A percentile compares a stretch with the other conserved stretches of the same genome.
phyloP scores from a whole-genome alignment of 2,329 filamentous ascomycete genomes.

The Dactylonectria estremocensis region DNA sequence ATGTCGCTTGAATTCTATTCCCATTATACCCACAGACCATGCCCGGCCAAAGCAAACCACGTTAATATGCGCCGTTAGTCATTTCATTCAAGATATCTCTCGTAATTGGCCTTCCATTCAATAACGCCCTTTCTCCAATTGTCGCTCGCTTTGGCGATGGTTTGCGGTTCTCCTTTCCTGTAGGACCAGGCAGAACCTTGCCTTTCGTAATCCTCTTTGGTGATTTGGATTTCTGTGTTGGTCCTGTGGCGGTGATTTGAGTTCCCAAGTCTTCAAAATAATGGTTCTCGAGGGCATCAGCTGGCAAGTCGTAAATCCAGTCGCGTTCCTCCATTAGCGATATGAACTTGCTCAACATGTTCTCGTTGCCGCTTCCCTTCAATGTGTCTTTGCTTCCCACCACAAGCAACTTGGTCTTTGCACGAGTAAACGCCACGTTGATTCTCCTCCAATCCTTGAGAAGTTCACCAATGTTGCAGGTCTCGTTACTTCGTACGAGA shows the following conservation, averaged over 20 bases:
- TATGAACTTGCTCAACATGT: conserved; percentile 84
- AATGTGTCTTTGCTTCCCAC: conserved; percentile 87
- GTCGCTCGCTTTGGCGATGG: conserved; percentile 69
- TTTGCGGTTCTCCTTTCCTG: conserved; percentile 62
- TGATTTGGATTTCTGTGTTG: conserved; percentile 48
- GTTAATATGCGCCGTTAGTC: conserved; percentile 61
- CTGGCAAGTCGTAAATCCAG: conserved; percentile 86
- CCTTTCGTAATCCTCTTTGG: conserved; percentile 48
- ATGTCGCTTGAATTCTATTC: conserved; percentile 19
- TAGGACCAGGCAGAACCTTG: conserved; percentile 27
- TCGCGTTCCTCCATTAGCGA: conserved; percentile 80
- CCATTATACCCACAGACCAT: conserved; percentile 26
- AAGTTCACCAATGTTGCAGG: conserved; percentile 87
- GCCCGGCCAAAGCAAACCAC: conserved; percentile 31
- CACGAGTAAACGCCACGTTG: conserved; percentile 95
- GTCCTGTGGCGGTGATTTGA: conserved; percentile 59
- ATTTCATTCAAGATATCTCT: conserved; percentile 85
- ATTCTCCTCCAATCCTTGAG: conserved; percentile 93
- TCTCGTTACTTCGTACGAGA: conserved; percentile 89
- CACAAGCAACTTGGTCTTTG: conserved; percentile 91
- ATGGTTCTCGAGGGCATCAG: conserved; percentile 76
- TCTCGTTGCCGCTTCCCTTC: conserved; percentile 78
- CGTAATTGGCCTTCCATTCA: conserved; percentile 78
- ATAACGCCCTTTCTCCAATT: conserved; percentile 72
- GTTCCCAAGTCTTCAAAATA: conserved; percentile 73